Evolutionary conservation across 805 yeast genomes (phyloP).

Genomic region (Kregervanrija delftensis): DNA sequence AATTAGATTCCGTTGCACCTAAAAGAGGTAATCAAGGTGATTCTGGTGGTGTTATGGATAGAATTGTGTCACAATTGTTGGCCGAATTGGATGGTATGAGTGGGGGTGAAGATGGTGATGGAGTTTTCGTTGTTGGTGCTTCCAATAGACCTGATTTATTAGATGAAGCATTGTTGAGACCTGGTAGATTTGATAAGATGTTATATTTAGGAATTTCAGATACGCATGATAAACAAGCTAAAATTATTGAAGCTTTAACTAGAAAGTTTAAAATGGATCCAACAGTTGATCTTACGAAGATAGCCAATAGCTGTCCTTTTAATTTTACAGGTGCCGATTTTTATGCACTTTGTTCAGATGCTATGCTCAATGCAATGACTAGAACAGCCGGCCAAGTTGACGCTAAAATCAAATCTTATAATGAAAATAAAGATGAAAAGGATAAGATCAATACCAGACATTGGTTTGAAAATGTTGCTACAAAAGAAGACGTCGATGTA

Average conservation of each 20-base stretch:
- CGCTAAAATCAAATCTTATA: conserved; percentile 46
- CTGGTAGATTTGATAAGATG: conserved; percentile 95
- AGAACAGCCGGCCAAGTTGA: conserved; percentile 78
- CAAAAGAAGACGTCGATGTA: conserved; percentile 59
- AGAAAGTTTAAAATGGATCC: conserved; percentile 64
- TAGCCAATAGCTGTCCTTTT: conserved; percentile 73
- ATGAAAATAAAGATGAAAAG: conserved; percentile 28
- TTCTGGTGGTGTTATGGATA: conserved; percentile 98
- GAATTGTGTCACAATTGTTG: conserved; percentile 90
- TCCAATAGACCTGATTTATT: conserved; percentile 93
- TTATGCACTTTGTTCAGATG: conserved; percentile 91
- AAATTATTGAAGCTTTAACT: conserved; percentile 81
- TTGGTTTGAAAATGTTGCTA: conserved; percentile 87
- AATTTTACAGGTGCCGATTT: conserved; percentile 98
- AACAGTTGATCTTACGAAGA: conserved; percentile 47
- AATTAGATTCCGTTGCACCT: conserved; percentile 96
- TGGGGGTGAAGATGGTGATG: conserved; percentile 67
- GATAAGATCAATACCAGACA: conserved; percentile 59
- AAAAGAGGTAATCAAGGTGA: conserved; percentile 98
- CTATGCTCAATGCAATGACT: conserved; percentile 95
- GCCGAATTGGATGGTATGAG: conserved; percentile 98
- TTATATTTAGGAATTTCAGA: conserved; percentile 89
- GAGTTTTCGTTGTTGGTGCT: conserved; percentile 98
- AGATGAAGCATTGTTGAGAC: conserved; percentile 89
- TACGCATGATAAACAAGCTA: conserved; percentile 80